Evolutionary conservation across 148 eudicot species (phyloP), one percentile per base, ranked within the genome.

Genomic region (Simmondsia chinensis): DNA sequence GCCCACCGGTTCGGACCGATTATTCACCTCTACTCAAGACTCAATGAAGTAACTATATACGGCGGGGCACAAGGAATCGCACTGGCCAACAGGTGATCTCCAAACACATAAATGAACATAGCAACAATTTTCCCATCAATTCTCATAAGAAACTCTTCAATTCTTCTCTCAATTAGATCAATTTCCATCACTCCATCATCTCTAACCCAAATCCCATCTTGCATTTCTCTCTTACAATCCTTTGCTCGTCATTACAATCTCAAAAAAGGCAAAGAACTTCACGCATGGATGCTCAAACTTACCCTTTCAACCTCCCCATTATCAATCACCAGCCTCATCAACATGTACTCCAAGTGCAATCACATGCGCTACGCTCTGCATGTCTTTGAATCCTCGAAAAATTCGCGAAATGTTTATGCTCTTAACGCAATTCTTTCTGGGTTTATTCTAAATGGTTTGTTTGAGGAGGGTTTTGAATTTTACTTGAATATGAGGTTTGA

Each of bases 301-400:
- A 61, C 70, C 43, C 58, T 78, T 44, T 11, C 64, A 19, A 33
- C 12, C 26, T 74, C 80, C 19, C 86, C 86, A 7, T 44, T 38
- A 19, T 61, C 86, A 17, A 53, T 70, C 40, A 82, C 94, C 6
- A 78, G 94, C 65, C 73, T 82, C 14, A 75, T 78, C 42, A 78
- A 75, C 60, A 74, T 82, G 85, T 82, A 82, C 52, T 82, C 85
- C 28, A 78, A 82, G 34, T 78, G 93, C 38, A 59, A 66, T 41
- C 42, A 32, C 49, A 67, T 72, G 20, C 3, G 61, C 18, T 46
- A 75, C 21, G 93, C 82, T 7, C 27, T 57, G 4, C 56, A 56
- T 0, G 71, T 82, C 14, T 82, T 82, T n/a, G 3, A 52, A 29
- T 22, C 59, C 4, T 62, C 70, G 2, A 13, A 39, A 25, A 20